Conservation (phyloP, 169 alveolate species). For the Plasmodium inui region DNA sequence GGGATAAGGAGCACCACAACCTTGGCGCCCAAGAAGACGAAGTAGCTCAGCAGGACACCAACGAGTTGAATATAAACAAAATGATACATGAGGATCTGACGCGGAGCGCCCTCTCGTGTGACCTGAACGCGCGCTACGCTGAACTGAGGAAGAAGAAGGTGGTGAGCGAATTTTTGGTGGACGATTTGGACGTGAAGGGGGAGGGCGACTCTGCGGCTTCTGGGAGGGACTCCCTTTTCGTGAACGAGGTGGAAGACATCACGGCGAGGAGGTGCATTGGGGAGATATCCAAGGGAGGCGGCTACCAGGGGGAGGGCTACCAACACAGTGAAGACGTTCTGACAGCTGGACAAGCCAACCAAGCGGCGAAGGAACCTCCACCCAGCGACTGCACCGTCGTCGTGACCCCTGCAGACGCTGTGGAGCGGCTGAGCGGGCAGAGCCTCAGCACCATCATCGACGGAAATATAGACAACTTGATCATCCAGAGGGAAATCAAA, state of each 20-base stretch:
- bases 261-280: conserved; percentile 44
- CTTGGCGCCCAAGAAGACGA: background rate
- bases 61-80: conserved; percentile 24
- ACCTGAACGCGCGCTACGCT: background rate
- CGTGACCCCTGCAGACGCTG: conserved; percentile 5
- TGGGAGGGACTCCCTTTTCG: conserved; percentile 6
- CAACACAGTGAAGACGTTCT: background rate
- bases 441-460: conserved; percentile 53
- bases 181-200: conserved; percentile 11
- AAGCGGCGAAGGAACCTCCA: background rate
- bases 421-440: conserved; percentile 31
- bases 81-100: conserved; percentile 48
- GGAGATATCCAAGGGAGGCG: background rate
- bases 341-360: background rate
- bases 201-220: background rate
- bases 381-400: background rate
- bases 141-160: conserved; percentile 15
- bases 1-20: too few species aligned
- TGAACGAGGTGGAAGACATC: conserved; percentile 42
- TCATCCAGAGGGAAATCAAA: conserved; percentile 67
- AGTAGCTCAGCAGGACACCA: background rate
- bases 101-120: background rate
- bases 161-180: conserved; percentile 36
- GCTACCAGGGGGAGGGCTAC: background rate
- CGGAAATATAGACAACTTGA: conserved; percentile 67